Percentiles rank a stretch among this genome's conserved stretches.
Conservation (phyloP, 2,329 filamentous ascomycete species). For the Aspergillus tanneri region DNA sequence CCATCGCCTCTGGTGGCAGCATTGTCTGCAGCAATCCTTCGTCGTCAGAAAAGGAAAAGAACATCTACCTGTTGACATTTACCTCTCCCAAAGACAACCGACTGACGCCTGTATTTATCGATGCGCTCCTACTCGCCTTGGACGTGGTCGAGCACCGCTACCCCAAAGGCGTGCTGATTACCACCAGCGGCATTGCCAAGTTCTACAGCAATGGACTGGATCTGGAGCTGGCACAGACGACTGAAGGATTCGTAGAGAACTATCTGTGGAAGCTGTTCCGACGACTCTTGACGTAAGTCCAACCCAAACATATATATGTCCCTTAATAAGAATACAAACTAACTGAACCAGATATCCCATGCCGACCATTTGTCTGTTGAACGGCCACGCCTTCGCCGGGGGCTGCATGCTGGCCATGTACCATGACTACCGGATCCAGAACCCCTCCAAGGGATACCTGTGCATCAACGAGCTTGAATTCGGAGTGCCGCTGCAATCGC, state of each 20-base stretch:
- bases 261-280: constrained; percentile 65
- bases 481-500: constrained; percentile 69
- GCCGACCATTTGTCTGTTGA: constrained; percentile 76
- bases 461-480: constrained; percentile 83
- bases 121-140: constrained; percentile 66
- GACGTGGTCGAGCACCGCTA: constrained; percentile 71
- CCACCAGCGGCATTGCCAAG: constrained; percentile 71
- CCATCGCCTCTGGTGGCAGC: constrained; percentile 57
- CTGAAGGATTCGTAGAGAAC: constrained; percentile 61
- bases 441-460: constrained; percentile 66
- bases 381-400: constrained; percentile 78
- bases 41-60: constrained; percentile 37
- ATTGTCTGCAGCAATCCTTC: constrained; percentile 64
- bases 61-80: constrained; percentile 72
- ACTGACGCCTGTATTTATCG: constrained; percentile 66
- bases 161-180: constrained; percentile 71
- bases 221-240: constrained; percentile 62
- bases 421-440: constrained; percentile 80
- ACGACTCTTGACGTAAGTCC: constrained; percentile 58
- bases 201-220: constrained; percentile 86
- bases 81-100: constrained; percentile 73
- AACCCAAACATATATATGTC: background rate
- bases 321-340: background rate
- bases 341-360: constrained; percentile 61
- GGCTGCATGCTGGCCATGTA: constrained; percentile 80